phyloP scores from a whole-genome alignment of 108 stramenopile genomes.

The Nitzschia palea region DNA sequence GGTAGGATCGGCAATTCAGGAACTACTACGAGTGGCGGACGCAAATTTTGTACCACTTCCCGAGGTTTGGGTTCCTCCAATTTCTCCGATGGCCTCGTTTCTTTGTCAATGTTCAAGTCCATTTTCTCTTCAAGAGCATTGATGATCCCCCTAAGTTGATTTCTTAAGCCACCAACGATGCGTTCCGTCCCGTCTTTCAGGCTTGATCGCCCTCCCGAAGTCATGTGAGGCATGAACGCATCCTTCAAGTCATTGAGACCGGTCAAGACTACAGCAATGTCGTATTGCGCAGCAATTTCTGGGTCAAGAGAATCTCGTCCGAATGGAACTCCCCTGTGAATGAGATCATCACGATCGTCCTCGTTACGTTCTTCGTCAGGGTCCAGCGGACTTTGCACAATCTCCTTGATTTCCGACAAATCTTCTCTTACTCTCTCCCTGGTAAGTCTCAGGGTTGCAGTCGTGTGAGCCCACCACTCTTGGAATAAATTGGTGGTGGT shows the following conservation, averaged over 20 bases:
- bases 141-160: constrained; percentile 21
- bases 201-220: neutral
- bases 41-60: neutral
- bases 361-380: constrained; percentile 14
- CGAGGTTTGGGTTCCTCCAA: neutral
- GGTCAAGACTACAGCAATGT: constrained; percentile 65
- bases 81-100: neutral
- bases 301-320: constrained; percentile 37
- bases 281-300: constrained; percentile 38
- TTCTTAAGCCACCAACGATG: constrained; percentile 8
- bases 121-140: constrained; percentile 35
- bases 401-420: constrained; percentile 24
- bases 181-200: constrained; percentile 21
- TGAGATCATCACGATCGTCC: constrained; percentile 10
- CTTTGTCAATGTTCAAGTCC: constrained; percentile 12
- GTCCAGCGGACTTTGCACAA: constrained; percentile 8
- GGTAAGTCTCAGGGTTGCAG: constrained; percentile 1
- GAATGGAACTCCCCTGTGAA: constrained; percentile 25
- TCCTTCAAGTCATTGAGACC: constrained; percentile 74
- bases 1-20: constrained; percentile 58
- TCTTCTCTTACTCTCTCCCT: constrained; percentile 26
- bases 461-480: constrained; percentile 29
- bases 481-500: neutral
- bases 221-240: constrained; percentile 54
- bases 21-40: constrained; percentile 52